phyloP scores from a whole-genome alignment of 1,284 basidiomycete species.

The Austropuccinia psidii region DNA sequence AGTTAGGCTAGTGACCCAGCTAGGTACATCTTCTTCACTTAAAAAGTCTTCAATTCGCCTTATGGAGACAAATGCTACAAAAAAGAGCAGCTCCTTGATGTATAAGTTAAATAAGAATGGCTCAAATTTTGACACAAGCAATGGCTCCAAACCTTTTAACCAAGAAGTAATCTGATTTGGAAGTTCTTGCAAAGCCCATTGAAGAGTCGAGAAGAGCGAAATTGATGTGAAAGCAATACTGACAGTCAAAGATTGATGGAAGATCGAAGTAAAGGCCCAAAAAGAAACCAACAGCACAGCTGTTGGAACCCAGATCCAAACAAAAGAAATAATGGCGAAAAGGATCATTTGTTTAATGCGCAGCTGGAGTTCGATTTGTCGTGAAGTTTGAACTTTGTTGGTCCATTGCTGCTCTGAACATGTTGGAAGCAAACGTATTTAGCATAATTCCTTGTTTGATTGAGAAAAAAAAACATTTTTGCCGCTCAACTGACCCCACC shows the following conservation, averaged over 20 bases:
- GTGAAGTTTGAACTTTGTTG: conserved; percentile 20
- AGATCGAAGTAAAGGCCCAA: conserved; percentile 50
- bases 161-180: conserved; percentile 34
- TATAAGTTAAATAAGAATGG: neutral
- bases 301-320: conserved; percentile 36
- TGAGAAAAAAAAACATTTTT: neutral
- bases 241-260: conserved; percentile 29
- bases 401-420: conserved; percentile 47
- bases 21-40: conserved; percentile 32
- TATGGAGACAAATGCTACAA: conserved; percentile 46
- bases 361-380: conserved; percentile 12
- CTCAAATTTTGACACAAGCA: neutral
- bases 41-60: conserved; percentile 35
- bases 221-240: conserved; percentile 37
- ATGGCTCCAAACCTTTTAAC: conserved; percentile 20
- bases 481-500: conserved; percentile 52
- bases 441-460: too few species aligned
- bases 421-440: neutral
- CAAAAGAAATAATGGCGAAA: conserved; percentile 54
- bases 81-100: neutral
- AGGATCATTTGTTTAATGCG: conserved; percentile 59
- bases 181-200: conserved; percentile 42
- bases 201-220: conserved; percentile 52
- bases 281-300: conserved; percentile 35
- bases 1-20: conserved; percentile 25